phyloP scores from a whole-genome alignment of 306 rosid genomes.

The Castanea sativa region DNA sequence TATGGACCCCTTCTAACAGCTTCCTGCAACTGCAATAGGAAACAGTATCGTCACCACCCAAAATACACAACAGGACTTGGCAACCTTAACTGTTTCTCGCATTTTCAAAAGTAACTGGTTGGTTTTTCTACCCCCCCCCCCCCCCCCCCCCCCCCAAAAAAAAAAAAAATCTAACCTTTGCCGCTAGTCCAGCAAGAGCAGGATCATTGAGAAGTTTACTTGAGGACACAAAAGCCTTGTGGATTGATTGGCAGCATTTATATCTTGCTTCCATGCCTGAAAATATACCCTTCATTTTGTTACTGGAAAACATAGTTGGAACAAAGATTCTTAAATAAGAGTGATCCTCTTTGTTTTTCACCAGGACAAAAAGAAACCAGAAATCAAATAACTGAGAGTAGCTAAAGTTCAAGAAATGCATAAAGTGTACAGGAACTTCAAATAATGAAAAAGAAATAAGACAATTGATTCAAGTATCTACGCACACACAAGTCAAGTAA shows the following conservation, averaged over 20 bases:
- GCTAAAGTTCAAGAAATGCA: neutral
- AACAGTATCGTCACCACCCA: neutral
- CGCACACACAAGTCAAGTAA: neutral
- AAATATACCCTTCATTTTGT: conserved; percentile 6
- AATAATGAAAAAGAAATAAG: neutral
- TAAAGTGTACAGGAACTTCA: neutral
- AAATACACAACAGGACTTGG: neutral
- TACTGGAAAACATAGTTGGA: conserved; percentile 10
- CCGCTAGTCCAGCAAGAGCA: conserved; percentile 45
- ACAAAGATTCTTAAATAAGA: neutral
- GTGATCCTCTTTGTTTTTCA: neutral
- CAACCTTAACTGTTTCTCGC: neutral
- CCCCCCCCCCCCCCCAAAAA: too few species aligned
- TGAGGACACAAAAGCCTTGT: conserved; percentile 50
- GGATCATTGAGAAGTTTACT: conserved; percentile 52
- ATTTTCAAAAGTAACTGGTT: neutral
- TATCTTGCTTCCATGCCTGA: conserved; percentile 90
- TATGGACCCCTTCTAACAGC: conserved; percentile 76
- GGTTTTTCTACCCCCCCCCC: neutral
- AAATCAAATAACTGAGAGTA: neutral
- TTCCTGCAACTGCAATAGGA: conserved; percentile 64
- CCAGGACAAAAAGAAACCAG: conserved; percentile 1
- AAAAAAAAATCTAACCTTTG: conserved; percentile 52
- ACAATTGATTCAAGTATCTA: neutral
- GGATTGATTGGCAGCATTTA: conserved; percentile 74